Evolutionary conservation across 805 yeast genomes (phyloP).

Genomic region (Myxozyma geophila): DNA sequence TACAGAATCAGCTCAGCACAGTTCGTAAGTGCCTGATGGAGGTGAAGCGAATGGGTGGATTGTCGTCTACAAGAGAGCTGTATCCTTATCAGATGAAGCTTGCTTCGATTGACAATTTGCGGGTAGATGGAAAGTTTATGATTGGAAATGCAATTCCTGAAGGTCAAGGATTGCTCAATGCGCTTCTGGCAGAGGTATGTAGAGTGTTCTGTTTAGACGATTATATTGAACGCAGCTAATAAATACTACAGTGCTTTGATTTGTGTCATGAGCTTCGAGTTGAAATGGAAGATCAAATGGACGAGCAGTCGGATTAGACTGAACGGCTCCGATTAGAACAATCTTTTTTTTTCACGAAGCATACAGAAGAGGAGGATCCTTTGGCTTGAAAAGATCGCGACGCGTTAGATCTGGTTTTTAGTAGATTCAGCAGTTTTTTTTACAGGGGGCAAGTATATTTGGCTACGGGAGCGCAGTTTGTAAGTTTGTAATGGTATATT

Average conservation of each 20-base stretch:
- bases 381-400: too few species aligned
- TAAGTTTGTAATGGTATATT: constrained; percentile 4
- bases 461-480: neutral
- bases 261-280: constrained; percentile 87
- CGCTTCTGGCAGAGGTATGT: constrained; percentile 31
- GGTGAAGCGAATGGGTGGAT: constrained; percentile 89
- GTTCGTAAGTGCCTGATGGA: constrained; percentile 89
- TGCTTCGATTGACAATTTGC: constrained; percentile 82
- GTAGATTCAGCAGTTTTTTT: neutral
- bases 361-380: too few species aligned
- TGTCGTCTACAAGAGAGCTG: constrained; percentile 82
- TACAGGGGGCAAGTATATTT: neutral
- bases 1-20: constrained; percentile 91
- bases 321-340: neutral
- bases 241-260: constrained; percentile 68
- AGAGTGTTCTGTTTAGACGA: neutral
- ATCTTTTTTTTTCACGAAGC: too few species aligned
- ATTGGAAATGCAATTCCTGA: constrained; percentile 91
- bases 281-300: constrained; percentile 49
- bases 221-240: neutral
- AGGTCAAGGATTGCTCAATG: constrained; percentile 90
- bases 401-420: neutral
- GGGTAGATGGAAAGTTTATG: constrained; percentile 90
- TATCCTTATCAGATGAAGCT: constrained; percentile 96
- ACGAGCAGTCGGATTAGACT: neutral